These are phyloP conservation scores for Orbilia quercus DNA, from an alignment of 2,329 filamentous ascomycete species.

Conservation along the genomic window DNA sequence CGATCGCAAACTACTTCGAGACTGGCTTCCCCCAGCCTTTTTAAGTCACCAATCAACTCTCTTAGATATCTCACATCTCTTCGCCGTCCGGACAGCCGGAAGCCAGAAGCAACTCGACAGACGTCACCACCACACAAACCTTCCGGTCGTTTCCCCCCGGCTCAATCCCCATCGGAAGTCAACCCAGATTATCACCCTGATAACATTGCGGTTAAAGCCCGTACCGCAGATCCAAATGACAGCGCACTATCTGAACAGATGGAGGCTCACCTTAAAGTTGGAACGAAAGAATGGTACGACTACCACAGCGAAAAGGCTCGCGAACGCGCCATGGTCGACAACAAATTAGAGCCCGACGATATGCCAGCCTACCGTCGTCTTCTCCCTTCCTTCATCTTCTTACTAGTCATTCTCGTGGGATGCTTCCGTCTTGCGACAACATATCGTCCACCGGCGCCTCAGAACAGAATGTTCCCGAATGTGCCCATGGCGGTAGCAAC, in stretches of 20 bases:
- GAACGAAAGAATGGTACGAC: constrained; percentile 39
- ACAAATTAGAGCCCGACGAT: constrained; percentile 42
- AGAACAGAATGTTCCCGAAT: constrained; percentile 70
- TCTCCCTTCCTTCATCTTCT: constrained; percentile 62
- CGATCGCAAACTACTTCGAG: neutral
- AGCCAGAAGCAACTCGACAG: neutral
- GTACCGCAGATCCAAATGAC: constrained; percentile 10
- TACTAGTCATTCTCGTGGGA: constrained; percentile 60
- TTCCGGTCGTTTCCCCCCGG: neutral
- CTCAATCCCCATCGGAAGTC: neutral
- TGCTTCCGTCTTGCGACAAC: constrained; percentile 61
- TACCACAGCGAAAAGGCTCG: constrained; percentile 25
- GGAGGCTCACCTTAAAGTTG: constrained; percentile 20
- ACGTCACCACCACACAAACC: neutral
- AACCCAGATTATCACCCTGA: neutral
- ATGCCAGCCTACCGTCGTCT: constrained; percentile 60
- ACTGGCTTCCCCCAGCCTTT: neutral
- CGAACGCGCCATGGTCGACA: constrained; percentile 13
- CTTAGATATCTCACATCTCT: constrained; percentile 27
- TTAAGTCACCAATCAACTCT: neutral
- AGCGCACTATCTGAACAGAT: constrained; percentile 12
- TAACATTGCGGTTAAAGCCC: neutral
- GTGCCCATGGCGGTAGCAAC: constrained; percentile 74
- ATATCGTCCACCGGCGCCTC: constrained; percentile 66
- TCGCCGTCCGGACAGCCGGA: constrained; percentile 23